Evolutionary conservation across 192 early-diverging fungal genomes (phyloP), one percentile per base, ranked within the genome.

Genomic region (Glomus cerebriforme): DNA sequence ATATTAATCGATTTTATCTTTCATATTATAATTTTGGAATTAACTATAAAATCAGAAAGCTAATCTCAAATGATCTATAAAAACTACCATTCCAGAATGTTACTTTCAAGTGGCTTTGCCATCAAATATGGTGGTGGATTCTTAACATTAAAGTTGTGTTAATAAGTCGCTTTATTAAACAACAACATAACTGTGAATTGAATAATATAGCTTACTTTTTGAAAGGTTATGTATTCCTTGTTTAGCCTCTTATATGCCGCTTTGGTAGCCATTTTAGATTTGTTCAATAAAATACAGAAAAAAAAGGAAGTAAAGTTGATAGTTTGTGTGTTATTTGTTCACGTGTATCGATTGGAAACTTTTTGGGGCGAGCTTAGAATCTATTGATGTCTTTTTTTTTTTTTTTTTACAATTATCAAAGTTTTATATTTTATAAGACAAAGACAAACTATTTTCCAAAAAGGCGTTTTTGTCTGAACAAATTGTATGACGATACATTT

Each of bases 61-160:
- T 22, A 22, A 54, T 54, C 49, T 54, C 49, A 24, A 17, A 74
- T 9, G 66, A 79, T 39, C 19, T 4, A 39, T 3, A n/a, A 8
- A 17, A 26, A 64, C 80, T 91, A 93, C 96, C 98, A 99, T 85
- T 99, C 97, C 43, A 98, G 90, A 77, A 99, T 98, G 83, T 99
- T 96, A 58, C 83, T 83, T 79, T 99, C 98, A 19, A 96, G 85
- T 17, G 98, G 98, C 79, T 93, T 94, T 12, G 98, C 96, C 65
- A 88, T 87, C 74, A 99, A 94, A 79, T 91, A 98, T 27, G 95
- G 94, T 31, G 94, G 91, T 15, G 97, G 97, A 81, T 90, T 94
- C 80, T 82, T 34, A 1, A 49, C 7, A 19, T 24, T 12, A 7
- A 66, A 39, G 32, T 35, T 58, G 77, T 54, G 19, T 77, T 10